Conservation (phyloP, 257 asterid species). For the Capsicum rhomboideum region DNA sequence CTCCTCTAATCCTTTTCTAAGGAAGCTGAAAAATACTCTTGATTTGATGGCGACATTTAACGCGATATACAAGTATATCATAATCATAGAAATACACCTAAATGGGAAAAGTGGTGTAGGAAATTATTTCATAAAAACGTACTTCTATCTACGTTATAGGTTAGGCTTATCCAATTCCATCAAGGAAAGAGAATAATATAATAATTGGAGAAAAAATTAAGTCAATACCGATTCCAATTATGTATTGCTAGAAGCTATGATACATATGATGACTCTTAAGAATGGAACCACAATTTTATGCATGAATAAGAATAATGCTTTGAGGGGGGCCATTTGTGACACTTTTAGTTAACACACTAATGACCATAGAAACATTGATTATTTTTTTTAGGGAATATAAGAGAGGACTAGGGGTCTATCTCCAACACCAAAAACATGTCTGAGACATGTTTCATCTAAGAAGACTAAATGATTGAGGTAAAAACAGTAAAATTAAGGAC, state of each 20-base stretch:
- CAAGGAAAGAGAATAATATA: neutral
- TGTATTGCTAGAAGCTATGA: neutral
- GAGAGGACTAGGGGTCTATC: conserved; percentile 13
- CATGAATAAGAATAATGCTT: neutral
- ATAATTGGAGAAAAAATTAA: neutral
- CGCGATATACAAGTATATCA: neutral
- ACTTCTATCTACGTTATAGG: neutral
- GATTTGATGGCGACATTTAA: neutral
- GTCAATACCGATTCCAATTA: neutral
- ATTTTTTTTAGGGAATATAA: conserved; percentile 7
- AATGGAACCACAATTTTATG: neutral
- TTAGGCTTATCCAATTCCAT: neutral
- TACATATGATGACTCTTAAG: neutral
- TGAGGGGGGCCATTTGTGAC: conserved; percentile 25
- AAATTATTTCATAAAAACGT: neutral
- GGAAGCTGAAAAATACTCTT: too few species aligned
- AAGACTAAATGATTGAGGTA: neutral
- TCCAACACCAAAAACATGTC: conserved; percentile 52
- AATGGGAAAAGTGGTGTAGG: neutral
- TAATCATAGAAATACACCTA: neutral
- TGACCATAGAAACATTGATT: conserved; percentile 23
- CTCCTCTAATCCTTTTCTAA: too few species aligned
- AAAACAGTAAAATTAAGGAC: conserved; percentile 4
- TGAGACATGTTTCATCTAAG: conserved; percentile 48
- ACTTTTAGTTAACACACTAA: conserved; percentile 32